Base-by-base conservation (phyloP, 805 yeast species). In the Pichia nanzhaoensis region DNA sequence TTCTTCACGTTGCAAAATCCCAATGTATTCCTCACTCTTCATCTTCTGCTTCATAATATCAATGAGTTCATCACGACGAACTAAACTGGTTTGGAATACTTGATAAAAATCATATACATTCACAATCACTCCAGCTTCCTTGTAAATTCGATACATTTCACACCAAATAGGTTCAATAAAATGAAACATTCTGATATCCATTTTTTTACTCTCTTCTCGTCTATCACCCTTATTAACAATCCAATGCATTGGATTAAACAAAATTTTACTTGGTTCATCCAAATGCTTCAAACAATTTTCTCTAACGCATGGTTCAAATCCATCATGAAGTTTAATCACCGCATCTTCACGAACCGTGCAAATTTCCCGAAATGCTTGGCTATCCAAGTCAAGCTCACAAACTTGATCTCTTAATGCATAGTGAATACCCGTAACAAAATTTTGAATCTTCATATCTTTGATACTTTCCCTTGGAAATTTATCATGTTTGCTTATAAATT, bases 91-190 rank as follows among this genome's bases (percentile, higher is more conserved):
- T 55, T 58, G 57, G 52, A 58, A 66, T n/a, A 61, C 67, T 28
- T 52, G 51, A 49, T 60, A 65, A 42, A 66, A 63, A 45, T 65
- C 68, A 45, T 55, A 64, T 20, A 65, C 53, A 43, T 65, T 65
- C 33, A 64, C 72, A 27, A 71, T 65, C 3, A 80, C 69, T 20
- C 85, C 84, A 0, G 96, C 90, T 54, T 89, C 96, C 48, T 93
- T 75, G 59, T 82, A 83, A 14, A 86, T 68, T 39, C 77, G 74
- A 63, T 77, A 89, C 44, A 89, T 59, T 40, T 74, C 76, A 27
- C 76, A 66, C 6, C 80, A 45, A 4, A 58, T 54, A 1, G 89
- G 89, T 18, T 73, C 76, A 38, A 74, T 53, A 1, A 60, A 37
- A 37, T 63, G 57, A 51, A 65, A 65, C 20, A 75, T 49, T 33